A percentile compares a stretch with the other conserved stretches of the same genome.
Conservation (phyloP, 306 rosid genomes). For the Sicyos edulis region DNA sequence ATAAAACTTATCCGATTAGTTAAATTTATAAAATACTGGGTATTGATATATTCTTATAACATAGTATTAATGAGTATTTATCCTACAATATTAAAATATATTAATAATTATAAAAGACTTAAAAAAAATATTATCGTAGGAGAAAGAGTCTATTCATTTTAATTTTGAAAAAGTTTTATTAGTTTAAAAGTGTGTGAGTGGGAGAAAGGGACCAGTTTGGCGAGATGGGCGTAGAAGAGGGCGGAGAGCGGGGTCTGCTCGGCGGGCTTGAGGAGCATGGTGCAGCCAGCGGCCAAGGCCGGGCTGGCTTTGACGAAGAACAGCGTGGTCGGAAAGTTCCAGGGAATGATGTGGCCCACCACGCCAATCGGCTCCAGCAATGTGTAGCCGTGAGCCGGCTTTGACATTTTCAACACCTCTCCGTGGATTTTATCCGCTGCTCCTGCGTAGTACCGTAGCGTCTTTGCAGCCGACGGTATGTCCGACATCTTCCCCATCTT, state of each 20-base stretch:
- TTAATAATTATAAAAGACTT: too few species aligned
- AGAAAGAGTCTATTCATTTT: too few species aligned
- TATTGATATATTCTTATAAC: too few species aligned
- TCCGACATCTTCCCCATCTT: slow-evolving; percentile 32
- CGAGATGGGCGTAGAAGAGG: slow-evolving; percentile 67
- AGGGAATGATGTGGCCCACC: slow-evolving; percentile 79
- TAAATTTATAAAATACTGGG: too few species aligned
- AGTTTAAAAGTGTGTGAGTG: too few species aligned
- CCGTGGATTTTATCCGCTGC: slow-evolving; percentile 92
- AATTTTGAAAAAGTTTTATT: too few species aligned
- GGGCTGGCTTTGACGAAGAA: slow-evolving; percentile 54
- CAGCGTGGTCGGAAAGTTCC: slow-evolving; percentile 68
- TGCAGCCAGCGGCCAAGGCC: slow-evolving; percentile 83
- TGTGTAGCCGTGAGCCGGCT: slow-evolving; percentile 55
- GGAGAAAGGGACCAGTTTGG: slow-evolving; percentile 42
- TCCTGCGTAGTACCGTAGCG: slow-evolving; percentile 70
- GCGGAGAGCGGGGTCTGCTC: slow-evolving; percentile 90
- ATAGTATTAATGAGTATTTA: too few species aligned
- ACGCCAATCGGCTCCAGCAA: slow-evolving; percentile 75
- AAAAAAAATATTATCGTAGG: too few species aligned
- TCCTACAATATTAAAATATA: too few species aligned
- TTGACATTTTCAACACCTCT: slow-evolving; percentile 46
- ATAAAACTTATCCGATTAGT: too few species aligned
- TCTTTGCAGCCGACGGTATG: slow-evolving; percentile 40
- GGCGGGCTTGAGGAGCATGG: slow-evolving; percentile 77